These are phyloP conservation scores for Aureobasidium sp. DNA, from an alignment of 2,329 filamentous ascomycete genomes.

Conservation along the genomic window DNA sequence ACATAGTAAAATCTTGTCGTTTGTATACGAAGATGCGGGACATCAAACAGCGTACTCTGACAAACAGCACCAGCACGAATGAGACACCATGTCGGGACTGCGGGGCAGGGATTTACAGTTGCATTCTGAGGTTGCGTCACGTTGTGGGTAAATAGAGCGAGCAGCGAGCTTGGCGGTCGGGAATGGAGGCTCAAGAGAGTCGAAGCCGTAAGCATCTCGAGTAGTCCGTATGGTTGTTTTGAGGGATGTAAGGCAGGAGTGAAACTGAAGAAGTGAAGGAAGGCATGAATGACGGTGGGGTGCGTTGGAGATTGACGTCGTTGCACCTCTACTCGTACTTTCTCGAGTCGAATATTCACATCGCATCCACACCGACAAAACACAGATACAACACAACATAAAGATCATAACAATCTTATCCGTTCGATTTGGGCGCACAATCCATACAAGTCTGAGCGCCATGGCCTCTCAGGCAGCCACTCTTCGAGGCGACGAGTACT, in stretches of 20 bases:
- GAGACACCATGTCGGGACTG: slow-evolving; percentile 2
- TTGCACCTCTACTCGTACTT: not conserved
- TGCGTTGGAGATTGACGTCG: not conserved
- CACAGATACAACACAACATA: not conserved
- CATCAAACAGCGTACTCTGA: not conserved
- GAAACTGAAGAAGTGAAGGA: not conserved
- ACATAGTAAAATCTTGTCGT: not conserved
- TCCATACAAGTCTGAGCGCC: not conserved
- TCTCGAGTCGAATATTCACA: not conserved
- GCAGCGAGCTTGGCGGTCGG: not conserved
- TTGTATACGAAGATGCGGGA: not conserved
- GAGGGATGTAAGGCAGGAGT: not conserved
- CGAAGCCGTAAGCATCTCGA: not conserved
- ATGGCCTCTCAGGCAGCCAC: slow-evolving; percentile 9
- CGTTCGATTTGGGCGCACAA: not conserved
- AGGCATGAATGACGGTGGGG: not conserved
- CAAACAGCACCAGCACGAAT: slow-evolving; percentile 6
- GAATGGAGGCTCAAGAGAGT: not conserved
- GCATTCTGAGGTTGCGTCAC: slow-evolving; percentile 11
- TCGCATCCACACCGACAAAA: not conserved
- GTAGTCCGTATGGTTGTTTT: not conserved
- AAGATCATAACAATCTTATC: not conserved
- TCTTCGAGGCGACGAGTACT: slow-evolving; percentile 32
- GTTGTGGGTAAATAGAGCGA: not conserved
- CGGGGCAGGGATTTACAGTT: slow-evolving; percentile 11